Conservation (phyloP, 148 eudicot genomes). For the Fagopyrum tataricum region DNA sequence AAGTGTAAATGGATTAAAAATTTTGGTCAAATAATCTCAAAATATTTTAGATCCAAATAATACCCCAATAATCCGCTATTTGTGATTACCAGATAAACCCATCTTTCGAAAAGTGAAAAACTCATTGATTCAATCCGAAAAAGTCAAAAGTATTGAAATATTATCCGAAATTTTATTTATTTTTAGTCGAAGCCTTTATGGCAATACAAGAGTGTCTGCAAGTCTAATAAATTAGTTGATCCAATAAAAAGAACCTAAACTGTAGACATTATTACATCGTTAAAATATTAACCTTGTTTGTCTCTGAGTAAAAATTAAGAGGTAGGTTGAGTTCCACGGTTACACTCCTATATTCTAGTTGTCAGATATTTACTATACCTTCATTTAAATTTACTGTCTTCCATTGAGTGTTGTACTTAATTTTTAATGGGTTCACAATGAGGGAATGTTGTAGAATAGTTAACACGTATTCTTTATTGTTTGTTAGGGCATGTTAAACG, state of each 20-base stretch:
- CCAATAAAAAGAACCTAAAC: not conserved
- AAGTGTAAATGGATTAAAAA: no score
- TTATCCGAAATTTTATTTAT: no score
- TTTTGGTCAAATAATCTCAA: no score
- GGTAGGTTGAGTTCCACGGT: not conserved
- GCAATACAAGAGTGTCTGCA: not conserved
- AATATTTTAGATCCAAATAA: no score
- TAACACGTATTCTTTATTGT: not conserved
- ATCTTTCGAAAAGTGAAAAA: no score
- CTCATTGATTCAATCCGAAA: no score
- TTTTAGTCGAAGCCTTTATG: no score
- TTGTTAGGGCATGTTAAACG: not conserved
- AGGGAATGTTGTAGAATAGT: slow-evolving; percentile 11
- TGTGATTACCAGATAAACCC: no score
- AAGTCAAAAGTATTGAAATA: no score
- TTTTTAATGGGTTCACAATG: not conserved
- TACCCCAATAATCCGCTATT: no score
- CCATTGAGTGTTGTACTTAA: not conserved
- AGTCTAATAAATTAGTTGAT: not conserved
- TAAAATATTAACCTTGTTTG: not conserved
- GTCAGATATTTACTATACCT: not conserved
- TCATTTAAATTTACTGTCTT: slow-evolving; percentile 7
- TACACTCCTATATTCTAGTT: not conserved
- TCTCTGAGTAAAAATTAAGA: not conserved
- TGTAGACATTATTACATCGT: not conserved